These are phyloP conservation scores for Hirschfeldia incana DNA, from an alignment of 345 rosid species.

Conservation along the genomic window DNA sequence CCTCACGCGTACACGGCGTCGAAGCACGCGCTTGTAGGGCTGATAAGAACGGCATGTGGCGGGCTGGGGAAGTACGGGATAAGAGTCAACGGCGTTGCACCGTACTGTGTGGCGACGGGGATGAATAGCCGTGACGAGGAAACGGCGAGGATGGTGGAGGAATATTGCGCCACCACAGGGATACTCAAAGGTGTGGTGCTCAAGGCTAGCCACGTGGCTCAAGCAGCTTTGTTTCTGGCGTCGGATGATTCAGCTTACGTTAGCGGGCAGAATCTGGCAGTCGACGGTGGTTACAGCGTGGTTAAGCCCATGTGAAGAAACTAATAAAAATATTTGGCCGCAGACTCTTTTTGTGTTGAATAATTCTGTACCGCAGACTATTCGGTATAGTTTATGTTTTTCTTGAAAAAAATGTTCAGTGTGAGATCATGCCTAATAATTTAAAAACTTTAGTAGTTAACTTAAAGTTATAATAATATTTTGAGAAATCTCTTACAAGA, in stretches of 20 bases:
- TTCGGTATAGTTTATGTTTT: background rate
- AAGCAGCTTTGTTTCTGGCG: conserved; percentile 67
- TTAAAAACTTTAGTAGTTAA: background rate
- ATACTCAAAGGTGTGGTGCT: background rate
- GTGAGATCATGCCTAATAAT: background rate
- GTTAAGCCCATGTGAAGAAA: conserved; percentile 23
- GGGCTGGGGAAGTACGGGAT: conserved; percentile 52
- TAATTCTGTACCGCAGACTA: background rate
- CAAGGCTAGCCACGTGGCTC: background rate
- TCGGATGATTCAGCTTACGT: conserved; percentile 73
- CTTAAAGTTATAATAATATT: background rate
- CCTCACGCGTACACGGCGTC: conserved; percentile 71
- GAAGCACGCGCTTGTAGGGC: conserved; percentile 69
- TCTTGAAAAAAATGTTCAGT: background rate
- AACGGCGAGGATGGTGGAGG: background rate
- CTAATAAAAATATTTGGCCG: background rate
- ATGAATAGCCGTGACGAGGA: background rate
- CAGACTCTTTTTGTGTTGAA: background rate
- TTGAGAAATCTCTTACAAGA: background rate
- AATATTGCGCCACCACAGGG: background rate
- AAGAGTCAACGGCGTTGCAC: background rate
- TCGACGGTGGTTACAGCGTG: conserved; percentile 79
- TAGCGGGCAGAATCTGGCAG: conserved; percentile 79
- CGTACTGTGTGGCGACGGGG: background rate
- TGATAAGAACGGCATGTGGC: conserved; percentile 60